Percentiles rank a stretch among this genome's conserved stretches.
Evolutionary conservation across 164 flowering plant species (phyloP).

Genomic region (Houttuynia cordata): DNA sequence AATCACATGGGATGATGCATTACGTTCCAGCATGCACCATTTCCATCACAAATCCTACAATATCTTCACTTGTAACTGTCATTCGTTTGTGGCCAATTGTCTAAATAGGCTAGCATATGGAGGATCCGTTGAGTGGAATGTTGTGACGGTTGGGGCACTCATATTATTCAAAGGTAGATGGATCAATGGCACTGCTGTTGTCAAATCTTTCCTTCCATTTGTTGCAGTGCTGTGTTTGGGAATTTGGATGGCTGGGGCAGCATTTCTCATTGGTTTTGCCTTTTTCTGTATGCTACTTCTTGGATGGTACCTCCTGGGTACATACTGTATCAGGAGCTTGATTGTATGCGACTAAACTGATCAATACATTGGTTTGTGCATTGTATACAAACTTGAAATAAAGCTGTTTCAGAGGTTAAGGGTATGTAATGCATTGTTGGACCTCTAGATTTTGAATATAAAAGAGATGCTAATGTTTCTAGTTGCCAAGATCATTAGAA

Average conservation of each 20-base stretch:
- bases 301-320: conserved; percentile 57
- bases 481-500: too few relatives aligned
- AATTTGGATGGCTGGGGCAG: conserved; percentile 59
- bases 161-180: conserved; percentile 58
- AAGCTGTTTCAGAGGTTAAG: neutral
- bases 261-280: conserved; percentile 53
- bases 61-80: conserved; percentile 86
- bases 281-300: conserved; percentile 54
- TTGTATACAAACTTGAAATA: neutral
- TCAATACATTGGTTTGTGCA: neutral
- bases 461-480: too few relatives aligned
- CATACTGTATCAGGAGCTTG: conserved; percentile 44
- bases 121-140: conserved; percentile 74
- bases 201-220: conserved; percentile 69
- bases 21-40: conserved; percentile 34
- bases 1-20: conserved; percentile 78
- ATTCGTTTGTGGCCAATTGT: conserved; percentile 74
- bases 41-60: conserved; percentile 75
- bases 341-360: conserved; percentile 28
- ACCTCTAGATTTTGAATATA: too few relatives aligned
- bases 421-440: neutral
- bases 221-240: conserved; percentile 49
- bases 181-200: conserved; percentile 45
- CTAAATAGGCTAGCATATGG: conserved; percentile 63
- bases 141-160: conserved; percentile 58